Base-by-base conservation (phyloP, 2,329 filamentous ascomycete genomes). In the Curvularia sp. region DNA sequence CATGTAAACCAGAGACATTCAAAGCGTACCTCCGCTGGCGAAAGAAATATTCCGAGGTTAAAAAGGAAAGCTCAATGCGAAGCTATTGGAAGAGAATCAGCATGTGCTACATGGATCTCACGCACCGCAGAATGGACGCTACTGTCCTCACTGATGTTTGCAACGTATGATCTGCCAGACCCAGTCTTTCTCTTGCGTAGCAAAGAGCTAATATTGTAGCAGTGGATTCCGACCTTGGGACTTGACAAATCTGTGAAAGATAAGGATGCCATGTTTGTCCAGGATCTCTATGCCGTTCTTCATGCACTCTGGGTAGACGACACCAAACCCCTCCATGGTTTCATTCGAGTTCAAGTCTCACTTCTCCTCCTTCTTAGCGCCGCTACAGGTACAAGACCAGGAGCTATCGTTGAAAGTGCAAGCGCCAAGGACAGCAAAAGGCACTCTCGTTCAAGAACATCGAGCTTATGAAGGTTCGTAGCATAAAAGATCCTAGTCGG, bases 321-420 rank as follows among this genome's bases (percentile, higher is more conserved):
- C 49, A 60, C 49, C 9, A 68, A 61, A 53, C 55, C 57, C 12
- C 61, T 68, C 26, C 41, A 68, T 59, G 52, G 65, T 15, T 66
- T 55, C 49, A 63, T 68, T 38, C 53, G 58, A 50, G 49, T 67
- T 22, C 43, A 65, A 18, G 62, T 70, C 43, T 64, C 51, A 18
- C 58, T 65, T 12, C 67, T 70, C 42, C 59, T 70, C 9, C 64
- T 70, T 12, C 58, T 70, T 15, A 65, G 60, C 46, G 63, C 63
- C 38, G 62, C 60, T 60, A 70, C 51, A 48, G 64, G 54, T 24
- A 67, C 58, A 33, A 51, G 61, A 39, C 67, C 55, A 33, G 53
- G 62, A 54, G 62, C 65, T 6, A 43, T 67, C n/a, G 52, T 53
- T n/a, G 31, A 53, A 39, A 53, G 51, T n/a, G 31, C 51, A 18